A percentile compares a stretch with the other conserved stretches of the same genome.
phyloP scores from a whole-genome alignment of 352 stramenopile species.

The Globisporangium heterothallicum region DNA sequence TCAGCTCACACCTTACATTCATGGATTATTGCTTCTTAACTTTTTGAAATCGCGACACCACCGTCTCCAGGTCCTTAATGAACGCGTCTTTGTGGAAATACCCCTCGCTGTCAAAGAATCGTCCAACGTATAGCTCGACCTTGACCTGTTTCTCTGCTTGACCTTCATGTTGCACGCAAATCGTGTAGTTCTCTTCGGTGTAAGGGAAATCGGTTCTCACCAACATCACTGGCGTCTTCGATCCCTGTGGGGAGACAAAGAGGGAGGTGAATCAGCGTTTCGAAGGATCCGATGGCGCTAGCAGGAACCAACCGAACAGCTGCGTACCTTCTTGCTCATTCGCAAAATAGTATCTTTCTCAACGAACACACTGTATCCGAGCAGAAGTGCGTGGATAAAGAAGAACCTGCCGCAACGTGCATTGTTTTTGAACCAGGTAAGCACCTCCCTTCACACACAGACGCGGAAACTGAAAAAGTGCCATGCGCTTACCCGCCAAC shows the following conservation, averaged over 20 bases:
- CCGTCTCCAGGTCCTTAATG: conserved; percentile 51
- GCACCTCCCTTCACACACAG: background rate
- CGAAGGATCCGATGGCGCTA: too few species aligned
- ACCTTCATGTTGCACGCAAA: conserved; percentile 45
- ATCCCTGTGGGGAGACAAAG: conserved; percentile 18
- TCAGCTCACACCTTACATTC: conserved; percentile 14
- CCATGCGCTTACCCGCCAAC: conserved; percentile 44
- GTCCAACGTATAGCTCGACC: conserved; percentile 73
- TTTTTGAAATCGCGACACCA: conserved; percentile 65
- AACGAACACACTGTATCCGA: conserved; percentile 65
- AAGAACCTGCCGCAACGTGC: conserved; percentile 71
- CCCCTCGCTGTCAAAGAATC: conserved; percentile 83
- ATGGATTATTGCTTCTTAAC: conserved; percentile 67
- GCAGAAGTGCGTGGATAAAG: conserved; percentile 65
- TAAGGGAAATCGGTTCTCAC: conserved; percentile 69
- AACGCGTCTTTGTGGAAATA: conserved; percentile 81
- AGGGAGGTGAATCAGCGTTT: background rate
- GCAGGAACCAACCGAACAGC: too few species aligned
- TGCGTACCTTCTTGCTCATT: conserved; percentile 53
- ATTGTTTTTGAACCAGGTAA: too few species aligned
- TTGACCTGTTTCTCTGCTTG: conserved; percentile 37
- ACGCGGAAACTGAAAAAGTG: background rate
- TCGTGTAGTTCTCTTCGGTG: conserved; percentile 66
- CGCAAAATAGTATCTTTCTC: conserved; percentile 77
- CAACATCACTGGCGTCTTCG: conserved; percentile 31